phyloP scores from a whole-genome alignment of 106 monocot species.

The Allium cepa region DNA sequence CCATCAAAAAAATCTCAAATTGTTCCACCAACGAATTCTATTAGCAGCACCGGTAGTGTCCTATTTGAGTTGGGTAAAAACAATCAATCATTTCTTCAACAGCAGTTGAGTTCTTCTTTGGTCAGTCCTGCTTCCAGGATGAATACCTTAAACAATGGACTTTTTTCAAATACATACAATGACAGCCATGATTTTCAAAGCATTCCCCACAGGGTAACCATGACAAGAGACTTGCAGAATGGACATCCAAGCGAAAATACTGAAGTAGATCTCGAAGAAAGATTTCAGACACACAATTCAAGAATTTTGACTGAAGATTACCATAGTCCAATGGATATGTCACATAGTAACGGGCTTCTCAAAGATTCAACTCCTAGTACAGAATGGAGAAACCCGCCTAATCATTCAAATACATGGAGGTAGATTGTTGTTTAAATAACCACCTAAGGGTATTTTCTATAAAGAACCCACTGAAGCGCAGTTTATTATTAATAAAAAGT shows the following conservation, averaged over 20 bases:
- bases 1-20: slow-evolving; percentile 12
- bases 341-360: slow-evolving; percentile 11
- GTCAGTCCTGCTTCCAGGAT: slow-evolving; percentile 14
- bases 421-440: too few species aligned
- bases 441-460: too few species aligned
- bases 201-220: slow-evolving; percentile 9
- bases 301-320: slow-evolving; percentile 12
- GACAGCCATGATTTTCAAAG: slow-evolving; percentile 4
- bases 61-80: slow-evolving; percentile 6
- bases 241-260: slow-evolving; percentile 1
- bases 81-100: slow-evolving; percentile 23
- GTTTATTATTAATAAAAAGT: too few species aligned
- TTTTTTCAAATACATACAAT: slow-evolving; percentile 15
- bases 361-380: slow-evolving; percentile 6
- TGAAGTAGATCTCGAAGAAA: slow-evolving; percentile 12
- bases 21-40: background rate
- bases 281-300: background rate
- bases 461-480: too few species aligned
- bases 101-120: slow-evolving; percentile 9
- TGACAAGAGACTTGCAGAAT: slow-evolving; percentile 4
- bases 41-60: slow-evolving; percentile 4
- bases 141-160: slow-evolving; percentile 1
- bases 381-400: background rate
- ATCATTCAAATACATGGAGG: too few species aligned
- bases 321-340: slow-evolving; percentile 1